Evolutionary conservation across 2,329 filamentous ascomycete species (phyloP).

Genomic region (Karstenula rhodostoma): DNA sequence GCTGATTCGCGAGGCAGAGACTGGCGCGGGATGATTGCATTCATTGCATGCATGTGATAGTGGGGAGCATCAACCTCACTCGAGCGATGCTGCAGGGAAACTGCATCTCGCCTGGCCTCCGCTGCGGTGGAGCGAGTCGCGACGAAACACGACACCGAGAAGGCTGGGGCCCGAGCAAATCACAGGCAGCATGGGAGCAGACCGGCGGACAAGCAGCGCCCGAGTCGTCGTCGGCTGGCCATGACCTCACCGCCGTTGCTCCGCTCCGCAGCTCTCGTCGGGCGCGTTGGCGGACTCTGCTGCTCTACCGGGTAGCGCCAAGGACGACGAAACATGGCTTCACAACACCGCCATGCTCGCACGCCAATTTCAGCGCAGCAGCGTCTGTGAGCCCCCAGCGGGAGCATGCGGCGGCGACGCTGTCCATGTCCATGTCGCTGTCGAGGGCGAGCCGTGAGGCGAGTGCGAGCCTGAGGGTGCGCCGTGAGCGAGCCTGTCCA

Average conservation of each 20-base stretch:
- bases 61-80: conserved; percentile 2
- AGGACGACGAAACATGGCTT: neutral
- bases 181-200: neutral
- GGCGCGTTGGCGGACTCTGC: too few species aligned
- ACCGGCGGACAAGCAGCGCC: neutral
- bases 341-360: neutral
- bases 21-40: neutral
- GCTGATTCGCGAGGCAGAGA: neutral
- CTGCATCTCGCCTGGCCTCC: neutral
- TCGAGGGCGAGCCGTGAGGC: neutral
- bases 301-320: neutral
- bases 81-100: conserved; percentile 6
- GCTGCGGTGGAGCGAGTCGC: conserved; percentile 9
- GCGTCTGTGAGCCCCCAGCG: neutral
- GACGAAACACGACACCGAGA: conserved; percentile 7
- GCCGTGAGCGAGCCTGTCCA: neutral
- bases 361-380: neutral
- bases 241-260: conserved; percentile 5
- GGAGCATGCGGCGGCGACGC: neutral
- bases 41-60: conserved; percentile 7
- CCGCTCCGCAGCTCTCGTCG: neutral
- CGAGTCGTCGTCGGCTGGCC: neutral
- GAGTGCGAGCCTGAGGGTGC: neutral
- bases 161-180: neutral
- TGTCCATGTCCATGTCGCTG: neutral